Evolutionary conservation across 1,284 basidiomycete species (phyloP), one percentile per base, ranked within the genome.

Genomic region (Ustilago bromivora): DNA sequence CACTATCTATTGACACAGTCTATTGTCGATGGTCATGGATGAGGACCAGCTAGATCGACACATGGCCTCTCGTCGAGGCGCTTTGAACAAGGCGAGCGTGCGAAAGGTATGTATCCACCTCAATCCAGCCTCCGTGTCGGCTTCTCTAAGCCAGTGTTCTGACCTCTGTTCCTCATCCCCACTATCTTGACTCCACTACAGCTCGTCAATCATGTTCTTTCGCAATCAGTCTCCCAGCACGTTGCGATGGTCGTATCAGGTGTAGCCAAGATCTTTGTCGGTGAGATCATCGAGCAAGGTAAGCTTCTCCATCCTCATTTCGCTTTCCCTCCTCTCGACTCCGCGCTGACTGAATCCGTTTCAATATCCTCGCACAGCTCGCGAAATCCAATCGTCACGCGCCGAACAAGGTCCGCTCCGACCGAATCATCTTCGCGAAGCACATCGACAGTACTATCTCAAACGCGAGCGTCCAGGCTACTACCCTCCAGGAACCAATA

Each of bases 241-340:
- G 92, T 96, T 1, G 92, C 94, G 1, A 93, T 95, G 81, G 91
- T 95, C 40, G 92, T 95, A 0, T 92, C 94, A 8, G 94, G 94
- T 81, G 93, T 96, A 65, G 90, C 90, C 19, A 96, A 96, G 84
- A 93, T 96, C 2, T 96, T 96, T 80, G 93, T 96, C 10, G 94
- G 94, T 2, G 94, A 96, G 86, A 93, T 96, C 6, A 90, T 95
- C 23, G 94, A 96, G 85, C 92, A 92, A 88, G 93, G 93, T 93
- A 62, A 58, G 88, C 81, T 19, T 19, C 43, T 19, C 7, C 17
- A 19, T 46, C n/a, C 19, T 19, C 43, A 41, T 17, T 6, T 13
- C 11, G 1, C 7, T 41, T 41, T 6, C 13, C 15, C 34, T 36
- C 32, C 19, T 28, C 40, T 41, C 40, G 19, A 15, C 5, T 19